Conservation (phyloP, 495 filamentous ascomycete species). For the Penicillium tannophilum region DNA sequence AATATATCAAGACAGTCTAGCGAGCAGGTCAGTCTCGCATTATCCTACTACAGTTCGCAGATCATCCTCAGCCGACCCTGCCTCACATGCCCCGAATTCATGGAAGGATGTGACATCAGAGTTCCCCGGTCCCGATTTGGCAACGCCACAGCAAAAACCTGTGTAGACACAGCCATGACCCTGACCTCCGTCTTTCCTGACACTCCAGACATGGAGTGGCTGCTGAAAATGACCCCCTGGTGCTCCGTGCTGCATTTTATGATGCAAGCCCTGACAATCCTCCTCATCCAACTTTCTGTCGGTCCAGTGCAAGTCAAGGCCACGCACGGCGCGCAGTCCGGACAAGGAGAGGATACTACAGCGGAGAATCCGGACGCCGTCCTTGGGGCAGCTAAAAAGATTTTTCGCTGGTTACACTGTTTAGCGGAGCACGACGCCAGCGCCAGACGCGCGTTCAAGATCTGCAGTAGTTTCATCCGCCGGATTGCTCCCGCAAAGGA, state of each 20-base stretch:
- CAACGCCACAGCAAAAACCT: not conserved
- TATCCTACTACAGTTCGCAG: constrained; percentile 58
- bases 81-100: constrained; percentile 48
- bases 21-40: constrained; percentile 27
- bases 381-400: not conserved
- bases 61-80: constrained; percentile 64
- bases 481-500: not conserved
- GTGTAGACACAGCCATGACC: not conserved
- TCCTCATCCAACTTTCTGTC: not conserved
- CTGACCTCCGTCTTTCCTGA: not conserved
- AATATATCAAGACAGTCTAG: not conserved
- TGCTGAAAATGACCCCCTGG: not conserved
- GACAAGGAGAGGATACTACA: too few species aligned
- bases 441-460: not conserved
- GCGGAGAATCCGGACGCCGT: not conserved
- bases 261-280: not conserved
- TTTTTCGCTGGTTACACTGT: not conserved
- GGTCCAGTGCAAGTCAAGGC: not conserved
- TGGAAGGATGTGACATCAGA: not conserved
- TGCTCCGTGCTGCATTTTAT: not conserved
- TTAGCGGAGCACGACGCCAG: not conserved
- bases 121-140: not conserved
- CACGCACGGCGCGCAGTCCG: not conserved
- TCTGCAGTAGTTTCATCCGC: not conserved
- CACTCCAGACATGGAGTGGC: not conserved